These are phyloP conservation scores for Martiniozyma asiatica DNA, from an alignment of 1,139 yeast species.

Conservation along the genomic window DNA sequence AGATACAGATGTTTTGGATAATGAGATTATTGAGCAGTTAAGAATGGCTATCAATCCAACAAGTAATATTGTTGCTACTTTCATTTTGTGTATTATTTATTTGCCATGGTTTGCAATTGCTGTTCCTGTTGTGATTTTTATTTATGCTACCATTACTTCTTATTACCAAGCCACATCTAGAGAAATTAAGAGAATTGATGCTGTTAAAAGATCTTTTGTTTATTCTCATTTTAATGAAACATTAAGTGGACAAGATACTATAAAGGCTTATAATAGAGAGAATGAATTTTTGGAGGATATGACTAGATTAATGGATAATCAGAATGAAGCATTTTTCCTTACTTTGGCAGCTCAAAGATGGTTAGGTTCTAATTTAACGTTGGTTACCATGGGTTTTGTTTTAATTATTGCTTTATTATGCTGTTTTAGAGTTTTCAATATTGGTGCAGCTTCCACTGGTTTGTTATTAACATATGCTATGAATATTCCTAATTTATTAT, in stretches of 20 bases:
- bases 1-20: conserved; percentile 50
- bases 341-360: conserved; percentile 66
- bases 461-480: conserved; percentile 50
- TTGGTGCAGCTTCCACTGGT: conserved; percentile 59
- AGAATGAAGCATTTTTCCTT: conserved; percentile 62
- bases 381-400: conserved; percentile 36
- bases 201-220: conserved; percentile 61
- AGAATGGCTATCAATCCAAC: conserved; percentile 36
- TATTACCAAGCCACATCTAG: conserved; percentile 66
- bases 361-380: conserved; percentile 57
- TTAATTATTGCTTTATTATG: conserved; percentile 44
- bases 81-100: conserved; percentile 58
- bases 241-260: conserved; percentile 58
- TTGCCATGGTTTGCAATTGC: conserved; percentile 58
- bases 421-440: conserved; percentile 47
- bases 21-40: conserved; percentile 43
- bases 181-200: conserved; percentile 76
- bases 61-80: conserved; percentile 47
- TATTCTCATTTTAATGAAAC: conserved; percentile 71
- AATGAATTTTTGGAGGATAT: conserved; percentile 40
- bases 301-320: conserved; percentile 39
- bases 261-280: conserved; percentile 39
- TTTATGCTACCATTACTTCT: conserved; percentile 38
- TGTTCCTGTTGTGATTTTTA: conserved; percentile 38
- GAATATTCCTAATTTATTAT: conserved; percentile 35